Conservation (phyloP, 768 basidiomycete species). For the Fistulinella prunicolor region DNA sequence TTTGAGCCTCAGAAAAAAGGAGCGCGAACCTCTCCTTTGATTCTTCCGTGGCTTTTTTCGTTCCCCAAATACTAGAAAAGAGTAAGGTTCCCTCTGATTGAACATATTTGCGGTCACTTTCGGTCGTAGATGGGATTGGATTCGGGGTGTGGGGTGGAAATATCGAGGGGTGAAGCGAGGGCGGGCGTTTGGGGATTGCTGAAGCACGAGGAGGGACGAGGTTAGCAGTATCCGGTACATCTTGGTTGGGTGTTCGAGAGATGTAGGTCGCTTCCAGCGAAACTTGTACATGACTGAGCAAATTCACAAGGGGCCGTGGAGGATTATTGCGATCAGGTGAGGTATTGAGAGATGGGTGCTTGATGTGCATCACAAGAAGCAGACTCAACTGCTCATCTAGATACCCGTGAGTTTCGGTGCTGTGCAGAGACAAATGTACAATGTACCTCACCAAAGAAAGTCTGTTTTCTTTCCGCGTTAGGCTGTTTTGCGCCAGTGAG, state of each 20-base stretch:
- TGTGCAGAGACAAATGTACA: constrained; percentile 5
- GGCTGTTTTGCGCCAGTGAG: constrained; percentile 43
- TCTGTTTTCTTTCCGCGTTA: constrained; percentile 54
- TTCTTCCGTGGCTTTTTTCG: constrained; percentile 43
- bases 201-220: constrained; percentile 54
- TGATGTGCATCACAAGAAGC: constrained; percentile 40
- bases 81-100: constrained; percentile 75
- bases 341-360: constrained; percentile 33
- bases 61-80: constrained; percentile 71
- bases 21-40: constrained; percentile 59
- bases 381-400: constrained; percentile 57
- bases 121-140: constrained; percentile 72
- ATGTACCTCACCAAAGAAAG: constrained; percentile 67
- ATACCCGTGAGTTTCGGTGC: constrained; percentile 18
- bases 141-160: constrained; percentile 82
- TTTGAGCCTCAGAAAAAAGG: constrained; percentile 58
- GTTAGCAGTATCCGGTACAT: constrained; percentile 35
- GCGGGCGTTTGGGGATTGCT: constrained; percentile 38
- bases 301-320: constrained; percentile 46
- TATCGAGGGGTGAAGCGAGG: constrained; percentile 56
- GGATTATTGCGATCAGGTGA: constrained; percentile 21
- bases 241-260: constrained; percentile 41
- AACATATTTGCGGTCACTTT: constrained; percentile 73
- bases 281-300: constrained; percentile 69
- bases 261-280: constrained; percentile 83